Base-by-base conservation (phyloP, 805 yeast genomes). In the Myxozyma lipomycoides region DNA sequence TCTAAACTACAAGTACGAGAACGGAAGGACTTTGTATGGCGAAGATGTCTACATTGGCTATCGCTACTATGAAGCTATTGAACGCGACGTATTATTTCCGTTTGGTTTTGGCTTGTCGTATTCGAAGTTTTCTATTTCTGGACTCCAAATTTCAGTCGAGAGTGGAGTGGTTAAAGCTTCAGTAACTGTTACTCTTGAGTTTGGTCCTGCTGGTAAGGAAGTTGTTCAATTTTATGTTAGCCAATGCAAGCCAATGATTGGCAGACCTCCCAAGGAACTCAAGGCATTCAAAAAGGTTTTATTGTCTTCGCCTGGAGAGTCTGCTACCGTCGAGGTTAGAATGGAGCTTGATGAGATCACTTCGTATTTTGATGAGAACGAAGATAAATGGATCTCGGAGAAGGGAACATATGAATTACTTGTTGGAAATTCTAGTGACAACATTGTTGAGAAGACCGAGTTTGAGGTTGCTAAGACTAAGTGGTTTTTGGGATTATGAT, bases 31-130 rank as follows among this genome's bases (percentile, higher is more conserved):
- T 28, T 60, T 76, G 48, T 82, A 82, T 59, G 84, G 86, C 51
- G 87, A 82, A 64, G 84, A 81, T 61, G 76, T 82, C 41, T 81
- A 72, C 63, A 78, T 81, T 46, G 86, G 86, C 19, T 81, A 82
- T 69, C 70, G 79, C 52, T 78, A 67, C 68, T 82, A 78, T 64
- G 85, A 82, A 60, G 76, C 76, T 64, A 62, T 69, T 34, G 71
- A 74, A 55, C 67, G 64, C 38, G 39, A n/a, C 3, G 79, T 77
- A 3, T 68, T 75, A 43, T 81, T 74, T 70, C 81, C 84, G 39
- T 82, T 82, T 64, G 86, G 86, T 3, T 72, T 65, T 59, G 86
- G 86, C 43, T 71, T 81, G 54, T 80, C 86, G 1, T 82, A 80
- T 68, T 75, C 84, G 19, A 57, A 71, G 0, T 82, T 80, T 60